Conservation (phyloP, 1,139 yeast species). For the Torulaspora pretoriensis region DNA sequence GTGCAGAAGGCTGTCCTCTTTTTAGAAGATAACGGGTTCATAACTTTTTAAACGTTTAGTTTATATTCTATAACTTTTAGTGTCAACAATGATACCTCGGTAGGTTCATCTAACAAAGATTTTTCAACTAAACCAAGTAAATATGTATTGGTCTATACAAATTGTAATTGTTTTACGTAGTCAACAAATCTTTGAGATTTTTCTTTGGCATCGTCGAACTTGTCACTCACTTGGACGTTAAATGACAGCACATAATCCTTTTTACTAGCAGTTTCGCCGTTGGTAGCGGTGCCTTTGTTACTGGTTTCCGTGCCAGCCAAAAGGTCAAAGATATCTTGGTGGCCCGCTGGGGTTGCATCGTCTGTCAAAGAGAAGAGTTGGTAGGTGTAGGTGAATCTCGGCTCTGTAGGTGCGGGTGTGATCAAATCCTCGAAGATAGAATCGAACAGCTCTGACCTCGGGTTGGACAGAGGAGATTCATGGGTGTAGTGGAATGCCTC, state of each 20-base stretch:
- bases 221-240: conserved; percentile 40
- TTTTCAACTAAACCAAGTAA: not conserved
- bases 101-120: too few species aligned
- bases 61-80: conserved; percentile 1
- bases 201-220: conserved; percentile 26
- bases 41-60: conserved; percentile 38
- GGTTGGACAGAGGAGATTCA: conserved; percentile 19
- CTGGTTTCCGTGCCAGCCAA: conserved; percentile 31
- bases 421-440: conserved; percentile 64
- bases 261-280: not conserved
- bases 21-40: conserved; percentile 79
- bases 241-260: conserved; percentile 25
- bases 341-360: conserved; percentile 30
- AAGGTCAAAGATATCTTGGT: conserved; percentile 46
- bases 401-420: conserved; percentile 52
- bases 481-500: conserved; percentile 27
- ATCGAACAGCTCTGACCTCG: conserved; percentile 48
- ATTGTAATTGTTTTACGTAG: conserved; percentile 25
- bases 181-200: conserved; percentile 31
- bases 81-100: too few species aligned
- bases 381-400: conserved; percentile 50
- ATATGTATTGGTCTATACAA: conserved; percentile 7
- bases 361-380: conserved; percentile 22
- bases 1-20: conserved; percentile 67
- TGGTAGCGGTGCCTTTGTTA: not conserved